Percentiles rank a stretch among this genome's conserved stretches.
Conservation (phyloP, 208 protist species). For the Trypanosoma platydactyli region DNA sequence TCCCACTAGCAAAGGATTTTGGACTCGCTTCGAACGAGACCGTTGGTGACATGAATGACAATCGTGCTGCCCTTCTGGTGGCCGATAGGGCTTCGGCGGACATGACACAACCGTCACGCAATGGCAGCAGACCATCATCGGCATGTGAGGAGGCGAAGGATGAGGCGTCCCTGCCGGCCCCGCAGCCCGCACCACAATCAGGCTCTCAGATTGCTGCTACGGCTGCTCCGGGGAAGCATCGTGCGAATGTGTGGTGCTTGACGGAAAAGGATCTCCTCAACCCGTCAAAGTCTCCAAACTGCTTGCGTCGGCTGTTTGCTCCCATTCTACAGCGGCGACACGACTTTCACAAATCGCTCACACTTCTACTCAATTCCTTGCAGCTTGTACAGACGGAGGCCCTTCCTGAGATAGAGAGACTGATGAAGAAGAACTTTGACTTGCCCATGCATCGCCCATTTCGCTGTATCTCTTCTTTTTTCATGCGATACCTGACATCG, state of each 20-base stretch:
- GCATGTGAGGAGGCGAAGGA: neutral
- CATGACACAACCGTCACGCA: neutral
- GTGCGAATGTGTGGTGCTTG: slow-evolving; percentile 39
- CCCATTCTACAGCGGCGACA: slow-evolving; percentile 46
- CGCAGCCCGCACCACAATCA: neutral
- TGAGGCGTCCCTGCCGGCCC: neutral
- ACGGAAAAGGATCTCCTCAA: slow-evolving; percentile 52
- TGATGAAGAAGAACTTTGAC: slow-evolving; percentile 44
- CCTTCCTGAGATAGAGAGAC: slow-evolving; percentile 49
- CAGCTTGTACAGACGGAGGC: slow-evolving; percentile 42
- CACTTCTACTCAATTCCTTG: slow-evolving; percentile 52
- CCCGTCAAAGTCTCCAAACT: slow-evolving; percentile 43
- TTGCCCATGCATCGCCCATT: slow-evolving; percentile 66
- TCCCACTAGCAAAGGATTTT: slow-evolving; percentile 34
- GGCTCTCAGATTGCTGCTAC: neutral
- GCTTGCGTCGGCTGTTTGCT: slow-evolving; percentile 69
- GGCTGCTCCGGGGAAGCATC: slow-evolving; percentile 8
- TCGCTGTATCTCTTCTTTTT: slow-evolving; percentile 38
- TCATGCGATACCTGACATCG: slow-evolving; percentile 35
- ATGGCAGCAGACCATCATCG: neutral
- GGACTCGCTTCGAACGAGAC: neutral
- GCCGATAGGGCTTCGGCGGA: neutral
- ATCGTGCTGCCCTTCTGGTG: neutral
- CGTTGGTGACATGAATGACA: neutral
- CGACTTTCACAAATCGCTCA: slow-evolving; percentile 49